A percentile compares a stretch with the other conserved stretches of the same genome.
These are phyloP conservation scores for Ormosia emarginata DNA, from an alignment of 306 rosid species.

Conservation along the genomic window DNA sequence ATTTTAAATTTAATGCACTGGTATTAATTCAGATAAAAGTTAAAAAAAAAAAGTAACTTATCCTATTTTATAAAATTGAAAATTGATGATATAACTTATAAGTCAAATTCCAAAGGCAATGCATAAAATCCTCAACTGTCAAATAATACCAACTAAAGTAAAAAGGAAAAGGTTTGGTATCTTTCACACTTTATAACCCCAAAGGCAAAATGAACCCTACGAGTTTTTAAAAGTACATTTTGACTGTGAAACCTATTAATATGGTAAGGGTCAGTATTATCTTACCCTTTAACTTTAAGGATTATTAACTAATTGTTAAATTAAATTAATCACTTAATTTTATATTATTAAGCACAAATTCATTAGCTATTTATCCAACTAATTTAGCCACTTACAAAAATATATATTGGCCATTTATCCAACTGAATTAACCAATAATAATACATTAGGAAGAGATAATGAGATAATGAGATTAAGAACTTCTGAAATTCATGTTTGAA, in stretches of 20 bases:
- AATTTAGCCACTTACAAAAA: too few species aligned
- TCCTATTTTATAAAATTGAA: not conserved
- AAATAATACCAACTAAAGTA: not conserved
- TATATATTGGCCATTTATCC: too few species aligned
- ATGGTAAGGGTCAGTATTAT: not conserved
- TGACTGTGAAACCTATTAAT: not conserved
- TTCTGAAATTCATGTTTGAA: slow-evolving; percentile 90
- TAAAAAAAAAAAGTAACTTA: not conserved
- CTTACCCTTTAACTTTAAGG: too few species aligned
- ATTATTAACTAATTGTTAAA: too few species aligned
- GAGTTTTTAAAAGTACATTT: not conserved
- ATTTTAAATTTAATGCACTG: too few species aligned
- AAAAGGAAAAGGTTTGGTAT: not conserved
- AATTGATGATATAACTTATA: not conserved
- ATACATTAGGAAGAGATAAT: too few species aligned
- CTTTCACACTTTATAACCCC: not conserved
- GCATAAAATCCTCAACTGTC: not conserved
- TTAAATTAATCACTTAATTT: too few species aligned
- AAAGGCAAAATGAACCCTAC: not conserved
- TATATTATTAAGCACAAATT: too few species aligned
- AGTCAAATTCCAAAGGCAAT: not conserved
- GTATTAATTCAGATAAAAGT: too few species aligned
- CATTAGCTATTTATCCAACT: too few species aligned
- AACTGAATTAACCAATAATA: too few species aligned
- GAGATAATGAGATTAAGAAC: slow-evolving; percentile 88